Conservation (phyloP, 1,139 yeast species). For the Suhomyces choctaworum region DNA sequence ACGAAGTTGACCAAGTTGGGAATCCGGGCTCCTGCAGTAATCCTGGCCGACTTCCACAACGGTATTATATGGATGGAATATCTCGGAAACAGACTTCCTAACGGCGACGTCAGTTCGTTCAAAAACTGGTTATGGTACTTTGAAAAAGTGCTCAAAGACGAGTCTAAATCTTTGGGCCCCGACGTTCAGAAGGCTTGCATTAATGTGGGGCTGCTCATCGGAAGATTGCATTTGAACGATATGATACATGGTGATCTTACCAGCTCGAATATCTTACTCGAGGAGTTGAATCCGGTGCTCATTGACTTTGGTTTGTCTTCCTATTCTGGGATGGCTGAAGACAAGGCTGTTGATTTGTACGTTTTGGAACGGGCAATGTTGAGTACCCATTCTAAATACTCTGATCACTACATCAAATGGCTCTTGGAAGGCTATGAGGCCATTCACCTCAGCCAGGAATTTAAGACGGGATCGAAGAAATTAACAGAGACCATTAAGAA, state of each 20-base stretch:
- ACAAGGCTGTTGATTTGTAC: constrained; percentile 93
- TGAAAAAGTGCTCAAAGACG: constrained; percentile 34
- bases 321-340: constrained; percentile 78
- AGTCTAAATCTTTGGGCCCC: constrained; percentile 26
- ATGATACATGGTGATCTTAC: constrained; percentile 95
- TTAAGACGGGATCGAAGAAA: constrained; percentile 40
- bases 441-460: constrained; percentile 33
- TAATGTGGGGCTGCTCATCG: constrained; percentile 70
- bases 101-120: constrained; percentile 55
- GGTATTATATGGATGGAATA: constrained; percentile 92
- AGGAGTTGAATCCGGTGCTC: constrained; percentile 51
- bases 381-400: constrained; percentile 82
- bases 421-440: constrained; percentile 68
- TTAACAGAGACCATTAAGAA: constrained; percentile 59
- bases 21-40: constrained; percentile 65
- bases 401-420: constrained; percentile 68
- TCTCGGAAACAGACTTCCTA: constrained; percentile 53
- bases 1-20: constrained; percentile 56
- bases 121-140: constrained; percentile 72
- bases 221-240: constrained; percentile 69
- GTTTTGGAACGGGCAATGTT: constrained; percentile 89
- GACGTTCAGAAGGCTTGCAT: constrained; percentile 44
- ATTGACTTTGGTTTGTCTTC: constrained; percentile 92
- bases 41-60: constrained; percentile 69
- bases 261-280: constrained; percentile 77